phyloP scores from a whole-genome alignment of 805 yeast species.

The Cyberlindnera mycetangii region DNA sequence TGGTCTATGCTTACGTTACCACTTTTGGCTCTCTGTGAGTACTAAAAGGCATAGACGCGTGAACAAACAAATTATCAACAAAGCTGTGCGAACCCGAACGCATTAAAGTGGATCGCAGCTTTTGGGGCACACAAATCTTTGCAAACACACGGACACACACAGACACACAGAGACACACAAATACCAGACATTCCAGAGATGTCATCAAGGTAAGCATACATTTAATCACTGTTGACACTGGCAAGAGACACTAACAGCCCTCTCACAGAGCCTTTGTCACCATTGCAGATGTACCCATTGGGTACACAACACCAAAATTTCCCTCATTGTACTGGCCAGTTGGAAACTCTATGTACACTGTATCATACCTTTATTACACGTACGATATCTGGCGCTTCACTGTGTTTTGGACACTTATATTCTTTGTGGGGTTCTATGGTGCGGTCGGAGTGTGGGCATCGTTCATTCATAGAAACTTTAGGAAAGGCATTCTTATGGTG shows the following conservation, averaged over 20 bases:
- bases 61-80: too few species aligned
- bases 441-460: conserved; percentile 65
- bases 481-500: conserved; percentile 41
- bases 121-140: too few species aligned
- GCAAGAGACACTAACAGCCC: background rate
- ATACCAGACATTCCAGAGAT: too few species aligned
- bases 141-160: too few species aligned
- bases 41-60: background rate
- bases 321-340: conserved; percentile 82
- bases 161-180: too few species aligned
- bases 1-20: too few species aligned
- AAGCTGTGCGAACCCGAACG: too few species aligned
- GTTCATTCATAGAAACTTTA: conserved; percentile 41
- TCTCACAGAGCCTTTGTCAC: conserved; percentile 34
- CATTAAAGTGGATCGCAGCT: too few species aligned
- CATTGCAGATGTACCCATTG: conserved; percentile 67
- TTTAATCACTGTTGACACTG: too few species aligned
- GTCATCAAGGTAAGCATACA: background rate
- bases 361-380: conserved; percentile 63
- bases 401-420: conserved; percentile 72
- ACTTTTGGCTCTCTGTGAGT: too few species aligned
- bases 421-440: conserved; percentile 59
- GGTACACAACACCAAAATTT: conserved; percentile 73
- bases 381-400: conserved; percentile 82
- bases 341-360: conserved; percentile 31